Evolutionary conservation across 371 early-diverging fungal genomes (phyloP).

Genomic region (Fennellomyces sp.): DNA sequence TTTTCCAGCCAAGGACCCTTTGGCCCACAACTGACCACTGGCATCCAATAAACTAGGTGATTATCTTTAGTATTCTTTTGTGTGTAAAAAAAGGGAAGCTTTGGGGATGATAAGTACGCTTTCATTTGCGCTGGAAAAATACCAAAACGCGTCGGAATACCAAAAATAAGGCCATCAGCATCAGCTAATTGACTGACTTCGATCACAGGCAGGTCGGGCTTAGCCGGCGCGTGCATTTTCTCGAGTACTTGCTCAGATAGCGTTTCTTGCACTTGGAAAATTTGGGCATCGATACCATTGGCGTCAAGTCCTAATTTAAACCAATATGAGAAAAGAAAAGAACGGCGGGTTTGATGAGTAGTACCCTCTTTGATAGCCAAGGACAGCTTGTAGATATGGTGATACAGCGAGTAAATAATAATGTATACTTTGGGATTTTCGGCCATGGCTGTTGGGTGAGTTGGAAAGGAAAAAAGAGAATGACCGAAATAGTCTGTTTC

Average conservation of each 20-base stretch:
- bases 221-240: slow-evolving; percentile 73
- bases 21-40: slow-evolving; percentile 76
- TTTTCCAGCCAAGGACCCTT: slow-evolving; percentile 68
- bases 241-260: slow-evolving; percentile 63
- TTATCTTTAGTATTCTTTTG: background rate
- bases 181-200: slow-evolving; percentile 58
- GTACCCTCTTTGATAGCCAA: slow-evolving; percentile 59
- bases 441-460: background rate
- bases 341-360: background rate
- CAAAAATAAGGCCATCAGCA: slow-evolving; percentile 82
- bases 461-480: background rate
- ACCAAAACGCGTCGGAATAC: slow-evolving; percentile 70
- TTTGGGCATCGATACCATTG: slow-evolving; percentile 56
- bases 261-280: slow-evolving; percentile 76
- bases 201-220: slow-evolving; percentile 66
- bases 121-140: slow-evolving; percentile 79
- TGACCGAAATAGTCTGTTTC: background rate
- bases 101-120: slow-evolving; percentile 25
- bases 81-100: background rate
- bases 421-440: slow-evolving; percentile 55
- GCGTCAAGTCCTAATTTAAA: slow-evolving; percentile 45
- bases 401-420: slow-evolving; percentile 73
- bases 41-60: slow-evolving; percentile 65
- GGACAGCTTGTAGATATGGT: slow-evolving; percentile 78
- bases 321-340: background rate